A percentile compares a stretch with the other conserved stretches of the same genome.
Conservation (phyloP, 805 yeast species). For the Isabelozyma heimii region DNA sequence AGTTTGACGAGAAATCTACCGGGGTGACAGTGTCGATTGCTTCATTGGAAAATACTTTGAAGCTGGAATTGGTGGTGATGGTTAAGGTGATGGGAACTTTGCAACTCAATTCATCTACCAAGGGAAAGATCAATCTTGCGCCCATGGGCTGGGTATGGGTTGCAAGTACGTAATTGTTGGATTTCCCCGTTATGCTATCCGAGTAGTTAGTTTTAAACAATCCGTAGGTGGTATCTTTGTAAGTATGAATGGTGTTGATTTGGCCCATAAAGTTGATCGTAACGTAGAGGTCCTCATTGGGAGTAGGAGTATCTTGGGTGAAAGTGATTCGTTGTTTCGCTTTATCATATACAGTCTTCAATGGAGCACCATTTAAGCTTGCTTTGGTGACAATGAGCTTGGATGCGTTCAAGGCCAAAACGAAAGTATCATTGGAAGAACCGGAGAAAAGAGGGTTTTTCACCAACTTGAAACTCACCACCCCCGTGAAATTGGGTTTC, state of each 20-base stretch:
- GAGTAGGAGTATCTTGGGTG: constrained; percentile 9
- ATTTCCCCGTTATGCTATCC: constrained; percentile 45
- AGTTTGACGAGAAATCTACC: constrained; percentile 18
- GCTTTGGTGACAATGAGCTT: constrained; percentile 40
- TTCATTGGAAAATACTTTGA: constrained; percentile 53
- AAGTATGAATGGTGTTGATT: constrained; percentile 49
- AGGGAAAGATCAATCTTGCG: constrained; percentile 64
- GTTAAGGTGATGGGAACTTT: constrained; percentile 53
- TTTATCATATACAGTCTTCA: constrained; percentile 39
- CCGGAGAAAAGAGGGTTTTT: constrained; percentile 17
- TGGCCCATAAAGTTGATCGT: constrained; percentile 48
- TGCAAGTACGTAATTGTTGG: constrained; percentile 54
- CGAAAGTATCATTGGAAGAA: constrained; percentile 5
- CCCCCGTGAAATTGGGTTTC: constrained; percentile 49
- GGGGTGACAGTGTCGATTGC: constrained; percentile 20
- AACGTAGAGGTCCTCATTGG: constrained; percentile 9
- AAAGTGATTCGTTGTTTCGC: constrained; percentile 33
- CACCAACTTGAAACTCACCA: constrained; percentile 26
- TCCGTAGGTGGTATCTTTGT: constrained; percentile 58
- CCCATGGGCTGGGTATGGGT: constrained; percentile 73
- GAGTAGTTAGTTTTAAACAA: constrained; percentile 65
- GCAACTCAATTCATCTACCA: constrained; percentile 60
- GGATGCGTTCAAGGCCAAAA: constrained; percentile 37
- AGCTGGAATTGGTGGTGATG: constrained; percentile 43
- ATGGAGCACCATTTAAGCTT: constrained; percentile 13